These are phyloP conservation scores for Lolium perenne DNA, from an alignment of 176 grass and related monocot species.

Conservation along the genomic window DNA sequence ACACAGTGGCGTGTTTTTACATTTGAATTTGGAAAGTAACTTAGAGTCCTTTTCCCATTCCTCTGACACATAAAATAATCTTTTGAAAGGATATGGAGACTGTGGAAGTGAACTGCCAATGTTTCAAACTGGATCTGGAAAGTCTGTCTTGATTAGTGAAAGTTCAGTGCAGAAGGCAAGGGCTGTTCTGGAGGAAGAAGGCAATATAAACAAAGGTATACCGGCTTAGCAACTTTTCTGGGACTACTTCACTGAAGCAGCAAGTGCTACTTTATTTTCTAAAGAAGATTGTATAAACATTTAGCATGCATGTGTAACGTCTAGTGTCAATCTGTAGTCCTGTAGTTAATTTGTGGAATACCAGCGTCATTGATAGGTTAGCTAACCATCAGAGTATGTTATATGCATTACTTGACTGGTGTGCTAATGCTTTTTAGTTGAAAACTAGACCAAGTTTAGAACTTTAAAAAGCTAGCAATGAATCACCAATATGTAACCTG, in stretches of 20 bases:
- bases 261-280: slow-evolving; percentile 25
- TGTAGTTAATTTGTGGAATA: slow-evolving; percentile 16
- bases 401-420: background rate
- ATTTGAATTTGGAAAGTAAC: slow-evolving; percentile 16
- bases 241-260: background rate
- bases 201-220: slow-evolving; percentile 38
- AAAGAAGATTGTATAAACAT: background rate
- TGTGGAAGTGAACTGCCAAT: slow-evolving; percentile 46
- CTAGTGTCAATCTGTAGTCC: slow-evolving; percentile 1
- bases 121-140: slow-evolving; percentile 77
- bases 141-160: slow-evolving; percentile 56
- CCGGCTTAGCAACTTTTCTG: slow-evolving; percentile 4
- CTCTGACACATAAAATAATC: slow-evolving; percentile 2
- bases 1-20: slow-evolving; percentile 1
- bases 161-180: slow-evolving; percentile 64
- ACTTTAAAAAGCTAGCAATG: background rate
- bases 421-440: slow-evolving; percentile 24
- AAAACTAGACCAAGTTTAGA: slow-evolving; percentile 7
- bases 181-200: slow-evolving; percentile 55
- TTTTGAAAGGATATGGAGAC: slow-evolving; percentile 44
- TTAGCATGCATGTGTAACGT: background rate
- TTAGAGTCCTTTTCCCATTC: background rate
- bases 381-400: slow-evolving; percentile 8
- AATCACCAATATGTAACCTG: background rate
- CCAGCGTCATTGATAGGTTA: background rate